Percentiles rank a stretch among this genome's conserved stretches.
Evolutionary conservation across 108 stramenopile genomes (phyloP).

Genomic region (Licmophora abbreviata): DNA sequence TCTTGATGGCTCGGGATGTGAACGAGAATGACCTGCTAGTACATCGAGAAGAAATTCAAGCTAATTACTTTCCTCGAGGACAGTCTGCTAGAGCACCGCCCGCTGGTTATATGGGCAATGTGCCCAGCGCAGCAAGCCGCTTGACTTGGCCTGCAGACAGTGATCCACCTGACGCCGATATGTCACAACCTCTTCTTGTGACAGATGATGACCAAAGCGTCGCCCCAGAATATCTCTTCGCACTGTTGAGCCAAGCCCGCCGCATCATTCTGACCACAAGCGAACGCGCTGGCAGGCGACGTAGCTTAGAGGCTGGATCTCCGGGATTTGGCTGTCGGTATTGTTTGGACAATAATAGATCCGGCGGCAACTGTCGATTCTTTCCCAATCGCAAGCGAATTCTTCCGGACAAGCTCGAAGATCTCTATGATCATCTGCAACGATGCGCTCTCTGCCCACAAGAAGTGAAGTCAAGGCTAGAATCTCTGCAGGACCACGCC

Average conservation of each 20-base stretch:
- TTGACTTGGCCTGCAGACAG: too few species aligned
- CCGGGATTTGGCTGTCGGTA: constrained; percentile 29
- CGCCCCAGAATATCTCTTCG: constrained; percentile 23
- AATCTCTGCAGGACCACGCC: constrained; percentile 5
- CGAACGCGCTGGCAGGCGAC: constrained; percentile 20
- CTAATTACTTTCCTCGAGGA: background rate
- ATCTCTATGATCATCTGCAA: constrained; percentile 32
- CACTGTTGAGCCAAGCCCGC: constrained; percentile 22
- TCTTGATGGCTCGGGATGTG: constrained; percentile 18
- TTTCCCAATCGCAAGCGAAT: constrained; percentile 30
- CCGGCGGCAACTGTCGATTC: constrained; percentile 23
- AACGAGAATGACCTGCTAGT: too few species aligned
- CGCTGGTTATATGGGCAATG: too few species aligned
- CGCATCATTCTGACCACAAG: constrained; percentile 17
- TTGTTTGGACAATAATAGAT: constrained; percentile 19
- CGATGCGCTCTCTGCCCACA: constrained; percentile 25
- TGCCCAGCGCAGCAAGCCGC: too few species aligned
- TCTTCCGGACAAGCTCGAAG: constrained; percentile 27
- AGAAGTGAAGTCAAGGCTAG: constrained; percentile 16
- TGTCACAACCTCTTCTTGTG: constrained; percentile 4
- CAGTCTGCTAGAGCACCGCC: too few species aligned
- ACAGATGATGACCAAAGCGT: constrained; percentile 6
- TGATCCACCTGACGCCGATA: background rate
- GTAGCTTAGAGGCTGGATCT: constrained; percentile 21
- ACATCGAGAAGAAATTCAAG: too few species aligned